These are phyloP conservation scores for Aspergillus conjunctus DNA, from an alignment of 495 filamentous ascomycete species.

Conservation along the genomic window DNA sequence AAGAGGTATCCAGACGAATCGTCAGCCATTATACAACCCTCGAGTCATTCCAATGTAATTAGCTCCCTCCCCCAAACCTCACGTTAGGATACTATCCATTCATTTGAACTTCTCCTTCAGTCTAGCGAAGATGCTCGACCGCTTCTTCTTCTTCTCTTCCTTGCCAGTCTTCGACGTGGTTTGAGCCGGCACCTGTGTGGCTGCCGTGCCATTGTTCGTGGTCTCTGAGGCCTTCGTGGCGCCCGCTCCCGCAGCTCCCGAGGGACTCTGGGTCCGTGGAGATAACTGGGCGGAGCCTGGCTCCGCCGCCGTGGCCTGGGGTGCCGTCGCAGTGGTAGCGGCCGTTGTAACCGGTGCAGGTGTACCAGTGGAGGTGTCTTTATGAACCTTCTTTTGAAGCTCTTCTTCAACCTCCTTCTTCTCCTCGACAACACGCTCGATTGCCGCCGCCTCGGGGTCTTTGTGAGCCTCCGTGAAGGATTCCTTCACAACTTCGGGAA, in stretches of 20 bases:
- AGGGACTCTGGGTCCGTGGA: slow-evolving; percentile 43
- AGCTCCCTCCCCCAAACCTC: neutral
- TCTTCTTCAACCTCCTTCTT: slow-evolving; percentile 77
- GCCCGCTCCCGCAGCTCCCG: slow-evolving; percentile 8
- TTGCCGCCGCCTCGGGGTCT: slow-evolving; percentile 70
- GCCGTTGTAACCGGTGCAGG: slow-evolving; percentile 55
- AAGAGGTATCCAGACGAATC: slow-evolving; percentile 31
- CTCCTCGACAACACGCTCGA: slow-evolving; percentile 67
- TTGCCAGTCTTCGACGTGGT: slow-evolving; percentile 25
- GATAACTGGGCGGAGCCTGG: slow-evolving; percentile 45
- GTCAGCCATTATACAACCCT: slow-evolving; percentile 20
- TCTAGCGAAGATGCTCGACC: slow-evolving; percentile 50
- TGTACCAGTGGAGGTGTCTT: slow-evolving; percentile 50
- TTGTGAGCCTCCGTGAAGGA: slow-evolving; percentile 65
- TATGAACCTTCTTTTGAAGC: slow-evolving; percentile 57
- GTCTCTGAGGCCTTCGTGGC: neutral
- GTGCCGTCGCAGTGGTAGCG: slow-evolving; percentile 46
- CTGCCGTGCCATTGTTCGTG: slow-evolving; percentile 6
- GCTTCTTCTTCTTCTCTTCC: slow-evolving; percentile 51
- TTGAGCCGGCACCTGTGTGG: neutral
- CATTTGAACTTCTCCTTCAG: slow-evolving; percentile 53
- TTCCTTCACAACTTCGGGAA: slow-evolving; percentile 73
- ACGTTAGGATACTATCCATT: neutral
- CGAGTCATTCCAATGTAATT: slow-evolving; percentile 2
- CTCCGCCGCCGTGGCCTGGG: slow-evolving; percentile 28